phyloP scores from a whole-genome alignment of 1,284 basidiomycete genomes.

The Pisolithus thermaeus region DNA sequence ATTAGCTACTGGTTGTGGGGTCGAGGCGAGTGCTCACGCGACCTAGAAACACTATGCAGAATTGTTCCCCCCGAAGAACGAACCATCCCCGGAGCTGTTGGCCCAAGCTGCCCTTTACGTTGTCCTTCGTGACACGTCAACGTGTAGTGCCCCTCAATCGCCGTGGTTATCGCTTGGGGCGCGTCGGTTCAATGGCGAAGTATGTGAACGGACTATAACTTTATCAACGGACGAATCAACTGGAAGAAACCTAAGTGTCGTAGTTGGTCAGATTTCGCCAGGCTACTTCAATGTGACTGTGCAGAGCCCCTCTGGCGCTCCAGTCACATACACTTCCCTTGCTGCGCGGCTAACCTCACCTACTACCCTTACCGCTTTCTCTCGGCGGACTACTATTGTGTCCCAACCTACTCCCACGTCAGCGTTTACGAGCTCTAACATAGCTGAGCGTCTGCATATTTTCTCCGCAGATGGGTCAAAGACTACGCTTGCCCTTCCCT shows the following conservation, averaged over 20 bases:
- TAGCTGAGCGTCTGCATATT: constrained; percentile 66
- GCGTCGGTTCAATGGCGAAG: constrained; percentile 73
- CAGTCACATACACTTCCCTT: constrained; percentile 44
- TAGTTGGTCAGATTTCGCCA: constrained; percentile 37
- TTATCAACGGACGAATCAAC: constrained; percentile 48
- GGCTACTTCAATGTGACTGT: constrained; percentile 55
- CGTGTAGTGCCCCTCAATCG: constrained; percentile 15
- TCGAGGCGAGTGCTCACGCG: neutral
- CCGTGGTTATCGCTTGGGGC: constrained; percentile 70
- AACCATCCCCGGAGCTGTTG: constrained; percentile 57
- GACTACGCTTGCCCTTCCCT: constrained; percentile 53
- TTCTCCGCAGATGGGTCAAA: constrained; percentile 52
- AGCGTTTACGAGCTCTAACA: constrained; percentile 43
- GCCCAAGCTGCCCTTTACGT: constrained; percentile 78
- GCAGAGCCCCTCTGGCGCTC: constrained; percentile 26
- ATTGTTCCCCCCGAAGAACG: constrained; percentile 60
- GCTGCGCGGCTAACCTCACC: constrained; percentile 49
- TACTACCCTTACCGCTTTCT: constrained; percentile 44
- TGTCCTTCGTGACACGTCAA: constrained; percentile 57
- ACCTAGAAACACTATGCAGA: constrained; percentile 74
- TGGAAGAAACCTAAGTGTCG: constrained; percentile 37
- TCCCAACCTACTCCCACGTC: constrained; percentile 56
- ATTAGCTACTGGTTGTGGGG: neutral
- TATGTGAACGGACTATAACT: constrained; percentile 52
- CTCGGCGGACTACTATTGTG: constrained; percentile 59